Percentiles rank a stretch among this genome's conserved stretches.
Conservation (phyloP, 371 early-diverging fungal species). For the Mortierella sp. region DNA sequence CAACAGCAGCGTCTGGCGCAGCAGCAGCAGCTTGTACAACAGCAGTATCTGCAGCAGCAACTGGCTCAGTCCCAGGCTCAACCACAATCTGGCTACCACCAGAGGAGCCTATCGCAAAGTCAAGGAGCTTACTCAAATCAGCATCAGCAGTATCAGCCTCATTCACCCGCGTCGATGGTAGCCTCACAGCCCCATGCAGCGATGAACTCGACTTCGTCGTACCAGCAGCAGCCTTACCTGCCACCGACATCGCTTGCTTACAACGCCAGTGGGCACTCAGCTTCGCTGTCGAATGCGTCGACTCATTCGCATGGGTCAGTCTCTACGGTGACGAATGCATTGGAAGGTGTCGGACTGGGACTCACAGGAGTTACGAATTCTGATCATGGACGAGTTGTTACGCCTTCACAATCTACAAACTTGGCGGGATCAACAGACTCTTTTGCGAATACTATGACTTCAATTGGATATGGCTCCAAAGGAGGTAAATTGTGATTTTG, state of each 20-base stretch:
- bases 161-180: slow-evolving; percentile 10
- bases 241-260: slow-evolving; percentile 16
- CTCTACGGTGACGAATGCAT: slow-evolving; percentile 14
- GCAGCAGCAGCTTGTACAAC: slow-evolving; percentile 24
- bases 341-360: slow-evolving; percentile 36
- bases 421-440: not conserved
- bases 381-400: slow-evolving; percentile 21
- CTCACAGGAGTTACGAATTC: slow-evolving; percentile 19
- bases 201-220: not conserved
- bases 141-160: slow-evolving; percentile 15
- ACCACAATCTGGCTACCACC: slow-evolving; percentile 4
- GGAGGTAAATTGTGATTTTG: slow-evolving; percentile 3
- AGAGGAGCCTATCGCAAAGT: slow-evolving; percentile 19
- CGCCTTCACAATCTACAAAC: no score
- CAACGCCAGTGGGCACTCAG: slow-evolving; percentile 14
- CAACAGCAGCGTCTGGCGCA: slow-evolving; percentile 21
- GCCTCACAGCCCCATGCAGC: slow-evolving; percentile 23
- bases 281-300: slow-evolving; percentile 16
- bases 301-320: slow-evolving; percentile 20
- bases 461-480: slow-evolving; percentile 4
- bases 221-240: slow-evolving; percentile 24
- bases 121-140: slow-evolving; percentile 1
- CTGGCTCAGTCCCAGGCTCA: slow-evolving; percentile 5
- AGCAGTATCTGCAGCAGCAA: slow-evolving; percentile 21
- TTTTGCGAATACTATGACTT: not conserved